Conservation (phyloP, 1,139 yeast species). For the Candida smagusa region DNA sequence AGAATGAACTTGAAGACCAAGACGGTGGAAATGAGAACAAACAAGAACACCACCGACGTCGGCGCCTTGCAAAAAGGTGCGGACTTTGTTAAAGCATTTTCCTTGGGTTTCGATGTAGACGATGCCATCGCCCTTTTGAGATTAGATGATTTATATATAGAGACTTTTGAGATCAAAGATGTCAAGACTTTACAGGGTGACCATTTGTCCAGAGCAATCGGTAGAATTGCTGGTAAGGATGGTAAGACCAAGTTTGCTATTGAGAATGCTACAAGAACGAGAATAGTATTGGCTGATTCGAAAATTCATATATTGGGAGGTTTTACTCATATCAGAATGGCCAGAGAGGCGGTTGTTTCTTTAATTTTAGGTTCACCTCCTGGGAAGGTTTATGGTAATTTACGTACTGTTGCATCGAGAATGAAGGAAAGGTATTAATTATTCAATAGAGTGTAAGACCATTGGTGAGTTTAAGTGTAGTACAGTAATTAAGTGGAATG, state of each 20-base stretch:
- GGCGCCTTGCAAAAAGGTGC: constrained; percentile 98
- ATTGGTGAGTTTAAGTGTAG: too few relatives aligned
- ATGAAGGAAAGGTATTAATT: constrained; percentile 92
- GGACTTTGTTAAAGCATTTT: constrained; percentile 91
- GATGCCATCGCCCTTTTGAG: constrained; percentile 94
- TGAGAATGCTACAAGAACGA: constrained; percentile 96
- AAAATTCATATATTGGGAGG: constrained; percentile 97
- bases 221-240: constrained; percentile 99
- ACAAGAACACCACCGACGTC: constrained; percentile 76
- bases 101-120: constrained; percentile 93
- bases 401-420: constrained; percentile 94
- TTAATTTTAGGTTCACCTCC: constrained; percentile 97
- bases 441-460: too few relatives aligned
- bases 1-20: constrained; percentile 87
- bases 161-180: constrained; percentile 94
- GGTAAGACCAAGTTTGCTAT: constrained; percentile 98
- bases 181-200: constrained; percentile 94
- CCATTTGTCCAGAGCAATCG: constrained; percentile 96
- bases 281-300: constrained; percentile 95
- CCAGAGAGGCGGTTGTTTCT: constrained; percentile 93
- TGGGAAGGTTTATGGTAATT: constrained; percentile 94
- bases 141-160: constrained; percentile 92
- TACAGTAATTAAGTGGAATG: too few relatives aligned
- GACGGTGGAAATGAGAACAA: constrained; percentile 83
- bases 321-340: constrained; percentile 93